These are phyloP conservation scores for Botrytis cinerea DNA, from an alignment of 2,329 filamentous ascomycete genomes.

Conservation along the genomic window DNA sequence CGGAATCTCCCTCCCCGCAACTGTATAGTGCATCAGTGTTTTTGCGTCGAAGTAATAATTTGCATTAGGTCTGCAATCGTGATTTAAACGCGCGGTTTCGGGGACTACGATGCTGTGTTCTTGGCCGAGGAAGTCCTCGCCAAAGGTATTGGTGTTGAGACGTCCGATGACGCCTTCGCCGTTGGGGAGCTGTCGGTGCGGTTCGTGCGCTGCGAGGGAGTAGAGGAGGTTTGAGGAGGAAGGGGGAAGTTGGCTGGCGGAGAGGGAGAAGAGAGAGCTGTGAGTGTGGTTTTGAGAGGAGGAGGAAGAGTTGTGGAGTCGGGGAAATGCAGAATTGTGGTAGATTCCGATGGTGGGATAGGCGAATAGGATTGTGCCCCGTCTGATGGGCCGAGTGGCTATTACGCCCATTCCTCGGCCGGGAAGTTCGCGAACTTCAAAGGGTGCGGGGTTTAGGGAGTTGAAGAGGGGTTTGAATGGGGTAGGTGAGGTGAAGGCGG, in stretches of 20 bases:
- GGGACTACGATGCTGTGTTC: slow-evolving; percentile 27
- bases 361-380: slow-evolving; percentile 29
- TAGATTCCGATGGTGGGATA: slow-evolving; percentile 29
- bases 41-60: slow-evolving; percentile 24
- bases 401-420: slow-evolving; percentile 31
- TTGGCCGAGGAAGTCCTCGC: slow-evolving; percentile 26
- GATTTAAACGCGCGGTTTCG: slow-evolving; percentile 42
- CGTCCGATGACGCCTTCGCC: slow-evolving; percentile 28
- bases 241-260: slow-evolving; percentile 29
- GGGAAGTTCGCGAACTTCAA: slow-evolving; percentile 24
- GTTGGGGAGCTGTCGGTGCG: neutral
- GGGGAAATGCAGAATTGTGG: slow-evolving; percentile 28
- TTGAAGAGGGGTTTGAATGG: neutral
- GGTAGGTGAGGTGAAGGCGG: slow-evolving; percentile 28
- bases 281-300: neutral
- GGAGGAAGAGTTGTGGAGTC: neutral
- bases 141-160: slow-evolving; percentile 34
- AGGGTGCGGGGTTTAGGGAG: slow-evolving; percentile 21
- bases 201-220: slow-evolving; percentile 26
- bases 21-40: slow-evolving; percentile 37
- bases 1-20: slow-evolving; percentile 36
- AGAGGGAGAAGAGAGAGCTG: slow-evolving; percentile 22
- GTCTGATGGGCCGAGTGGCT: slow-evolving; percentile 30
- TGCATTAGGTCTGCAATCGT: slow-evolving; percentile 45
- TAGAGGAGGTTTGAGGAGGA: slow-evolving; percentile 21